Base-by-base conservation (phyloP, 2,329 filamentous ascomycete genomes). In the Colletotrichum euphorbiae region DNA sequence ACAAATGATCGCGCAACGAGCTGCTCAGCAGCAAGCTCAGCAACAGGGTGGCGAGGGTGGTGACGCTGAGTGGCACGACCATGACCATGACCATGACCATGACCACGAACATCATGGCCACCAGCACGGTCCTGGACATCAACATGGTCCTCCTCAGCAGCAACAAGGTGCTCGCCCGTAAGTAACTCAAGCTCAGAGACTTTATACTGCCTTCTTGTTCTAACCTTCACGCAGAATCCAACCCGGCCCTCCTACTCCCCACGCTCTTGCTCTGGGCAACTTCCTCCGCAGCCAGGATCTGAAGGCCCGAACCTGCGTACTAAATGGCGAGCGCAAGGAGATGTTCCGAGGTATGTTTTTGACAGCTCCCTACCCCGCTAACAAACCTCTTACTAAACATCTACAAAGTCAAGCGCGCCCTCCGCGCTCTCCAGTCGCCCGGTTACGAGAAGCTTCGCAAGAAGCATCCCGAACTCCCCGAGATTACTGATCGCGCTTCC, bases 321-420 rank as follows among this genome's bases (percentile, higher is more conserved):
- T 98, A 72, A 94, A 98, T 72, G 96, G 96, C 75, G 94, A 98
- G 85, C 89, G 96, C 75, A 98, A 97, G 82, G 95, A 99, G 72
- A 97, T 99, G 93, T 98, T 99, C 81, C 92, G 91, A 86, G 94
- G 93, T 95, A 84, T 56, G 77, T 15, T n/a, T 51, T 4, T 28
- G 28, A 7, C 6, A 28, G 7, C 7, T 8, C 28, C 28, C 28
- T 28, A 28, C 6, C 7, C 19, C 12, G 12, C 15, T 24, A 11
- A n/a, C 17, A 15, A 42, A 15, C 17, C 3, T 31, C 36, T 38
- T 13, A 21, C 48, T 69, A 5, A 69, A 24, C 4, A 6, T 13
- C 42, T 21, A 45, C 62, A 72, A 72, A 97, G 96, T 99, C 79
- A 98, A 98, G 86, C 93, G 96, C 77, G 96, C 96, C 45, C 91